Percentiles rank a stretch among this genome's conserved stretches.
These are phyloP conservation scores for Cercophora newfieldiana DNA, from an alignment of 495 filamentous ascomycete genomes.

Conservation along the genomic window DNA sequence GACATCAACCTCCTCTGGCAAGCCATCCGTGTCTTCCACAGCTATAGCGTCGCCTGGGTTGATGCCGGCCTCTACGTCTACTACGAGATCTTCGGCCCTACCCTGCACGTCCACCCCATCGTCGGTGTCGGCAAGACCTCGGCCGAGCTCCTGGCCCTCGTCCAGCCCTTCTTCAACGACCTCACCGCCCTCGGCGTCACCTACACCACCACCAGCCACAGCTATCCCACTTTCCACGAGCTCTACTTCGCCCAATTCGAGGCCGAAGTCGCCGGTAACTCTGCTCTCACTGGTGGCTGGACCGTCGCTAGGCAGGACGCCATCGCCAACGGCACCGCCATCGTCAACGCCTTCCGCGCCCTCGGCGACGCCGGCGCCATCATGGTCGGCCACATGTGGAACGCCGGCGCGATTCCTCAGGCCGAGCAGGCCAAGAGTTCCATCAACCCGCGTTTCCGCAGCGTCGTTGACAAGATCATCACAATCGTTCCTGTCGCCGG, in stretches of 20 bases:
- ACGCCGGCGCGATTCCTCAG: constrained; percentile 43
- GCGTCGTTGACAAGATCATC: constrained; percentile 52
- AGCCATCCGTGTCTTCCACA: constrained; percentile 48
- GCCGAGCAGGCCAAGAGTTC: constrained; percentile 36
- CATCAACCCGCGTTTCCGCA: constrained; percentile 44
- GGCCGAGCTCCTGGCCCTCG: constrained; percentile 39
- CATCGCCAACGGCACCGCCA: constrained; percentile 38
- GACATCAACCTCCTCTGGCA: constrained; percentile 44
- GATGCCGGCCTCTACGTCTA: constrained; percentile 50
- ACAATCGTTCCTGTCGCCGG: constrained; percentile 37
- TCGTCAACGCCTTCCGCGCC: constrained; percentile 44
- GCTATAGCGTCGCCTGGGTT: constrained; percentile 41
- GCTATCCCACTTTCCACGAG: constrained; percentile 45
- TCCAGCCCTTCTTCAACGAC: constrained; percentile 49
- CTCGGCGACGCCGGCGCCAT: constrained; percentile 36
- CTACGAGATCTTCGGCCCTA: constrained; percentile 39
- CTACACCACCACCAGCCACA: constrained; percentile 35
- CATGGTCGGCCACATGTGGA: constrained; percentile 53
- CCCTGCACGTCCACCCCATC: constrained; percentile 44
- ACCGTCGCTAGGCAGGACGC: constrained; percentile 45
- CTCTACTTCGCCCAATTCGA: constrained; percentile 52
- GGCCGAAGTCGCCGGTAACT: constrained; percentile 43
- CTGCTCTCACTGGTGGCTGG: constrained; percentile 50
- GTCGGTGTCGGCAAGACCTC: constrained; percentile 46
- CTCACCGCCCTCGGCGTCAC: constrained; percentile 39